A percentile compares a stretch with the other conserved stretches of the same genome.
These are phyloP conservation scores for Pichia sp. DNA, from an alignment of 1,139 yeast genomes.

Conservation along the genomic window DNA sequence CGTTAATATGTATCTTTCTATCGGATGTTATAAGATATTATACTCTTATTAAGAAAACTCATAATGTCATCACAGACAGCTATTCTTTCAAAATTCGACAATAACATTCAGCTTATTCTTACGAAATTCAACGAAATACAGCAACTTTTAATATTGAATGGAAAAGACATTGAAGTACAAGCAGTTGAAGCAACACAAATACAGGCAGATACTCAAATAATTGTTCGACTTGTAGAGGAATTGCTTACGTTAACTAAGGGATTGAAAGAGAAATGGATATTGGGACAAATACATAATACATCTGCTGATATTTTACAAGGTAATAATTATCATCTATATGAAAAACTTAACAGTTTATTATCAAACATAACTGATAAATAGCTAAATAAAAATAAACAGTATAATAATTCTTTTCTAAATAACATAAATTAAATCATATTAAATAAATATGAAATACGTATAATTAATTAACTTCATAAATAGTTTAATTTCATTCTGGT, in stretches of 20 bases:
- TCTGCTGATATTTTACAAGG: slow-evolving; percentile 8
- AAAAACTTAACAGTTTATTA: slow-evolving; percentile 20
- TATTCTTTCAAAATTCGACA: slow-evolving; percentile 29
- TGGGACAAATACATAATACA: slow-evolving; percentile 35
- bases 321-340: slow-evolving; percentile 14
- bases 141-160: slow-evolving; percentile 28
- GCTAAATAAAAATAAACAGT: not conserved
- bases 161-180: slow-evolving; percentile 45
- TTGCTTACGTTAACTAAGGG: slow-evolving; percentile 43
- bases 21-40: too few species aligned
- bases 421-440: too few species aligned
- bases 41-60: too few species aligned
- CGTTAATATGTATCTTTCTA: too few species aligned
- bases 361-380: slow-evolving; percentile 16
- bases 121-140: slow-evolving; percentile 31
- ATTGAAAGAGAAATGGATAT: slow-evolving; percentile 51
- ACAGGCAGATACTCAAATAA: slow-evolving; percentile 47
- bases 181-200: slow-evolving; percentile 52
- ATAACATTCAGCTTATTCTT: slow-evolving; percentile 30
- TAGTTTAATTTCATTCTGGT: too few species aligned
- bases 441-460: too few species aligned
- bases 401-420: too few species aligned
- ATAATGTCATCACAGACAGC: slow-evolving; percentile 12
- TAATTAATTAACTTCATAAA: too few species aligned
- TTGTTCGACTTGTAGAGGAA: slow-evolving; percentile 49